Evolutionary conservation across 768 basidiomycete genomes (phyloP).

Genomic region (Auriscalpium microsporum): DNA sequence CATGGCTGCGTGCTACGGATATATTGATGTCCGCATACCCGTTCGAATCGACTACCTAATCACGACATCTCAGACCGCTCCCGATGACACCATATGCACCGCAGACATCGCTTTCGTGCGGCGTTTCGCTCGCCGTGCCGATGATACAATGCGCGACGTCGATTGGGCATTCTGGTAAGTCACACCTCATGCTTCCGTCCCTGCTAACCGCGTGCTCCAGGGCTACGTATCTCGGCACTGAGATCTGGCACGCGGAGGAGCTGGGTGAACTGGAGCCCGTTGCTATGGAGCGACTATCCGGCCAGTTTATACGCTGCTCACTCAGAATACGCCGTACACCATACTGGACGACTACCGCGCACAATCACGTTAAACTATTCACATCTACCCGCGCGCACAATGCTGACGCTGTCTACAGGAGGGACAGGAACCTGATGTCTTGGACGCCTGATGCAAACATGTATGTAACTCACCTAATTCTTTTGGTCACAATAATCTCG

Average conservation of each 20-base stretch:
- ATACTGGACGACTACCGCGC: not conserved
- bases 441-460: not conserved
- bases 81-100: not conserved
- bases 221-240: not conserved
- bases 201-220: not conserved
- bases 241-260: not conserved
- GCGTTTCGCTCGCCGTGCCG: not conserved
- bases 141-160: not conserved
- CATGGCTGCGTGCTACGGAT: not conserved
- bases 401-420: not conserved
- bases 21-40: not conserved
- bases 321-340: not conserved
- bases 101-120: not conserved
- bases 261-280: not conserved
- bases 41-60: not conserved
- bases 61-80: not conserved
- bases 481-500: too few relatives aligned
- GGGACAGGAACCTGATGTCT: not conserved
- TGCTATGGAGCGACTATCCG: not conserved
- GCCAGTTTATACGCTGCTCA: not conserved
- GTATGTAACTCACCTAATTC: too few relatives aligned
- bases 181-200: not conserved
- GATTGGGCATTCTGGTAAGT: not conserved
- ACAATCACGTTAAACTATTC: not conserved
- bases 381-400: not conserved